Percentiles rank a stretch among this genome's conserved stretches.
Evolutionary conservation across 2,329 filamentous ascomycete genomes (phyloP).

Genomic region (Rhytidhysteron rufulum): DNA sequence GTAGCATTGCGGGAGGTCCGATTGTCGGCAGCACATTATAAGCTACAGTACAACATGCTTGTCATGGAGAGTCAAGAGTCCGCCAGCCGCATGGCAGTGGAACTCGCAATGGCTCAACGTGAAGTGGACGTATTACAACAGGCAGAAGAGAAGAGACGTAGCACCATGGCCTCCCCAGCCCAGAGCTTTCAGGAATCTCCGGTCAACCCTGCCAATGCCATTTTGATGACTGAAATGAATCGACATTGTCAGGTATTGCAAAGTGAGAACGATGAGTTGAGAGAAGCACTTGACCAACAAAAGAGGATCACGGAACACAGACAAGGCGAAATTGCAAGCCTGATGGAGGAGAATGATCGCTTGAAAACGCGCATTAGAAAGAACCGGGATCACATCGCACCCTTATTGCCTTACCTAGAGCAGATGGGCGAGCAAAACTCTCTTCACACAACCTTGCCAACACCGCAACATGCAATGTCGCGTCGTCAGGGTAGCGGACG

Average conservation of each 20-base stretch:
- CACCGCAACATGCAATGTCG: constrained; percentile 50
- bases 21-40: constrained; percentile 84
- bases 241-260: constrained; percentile 62
- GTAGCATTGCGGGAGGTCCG: constrained; percentile 62
- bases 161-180: constrained; percentile 50
- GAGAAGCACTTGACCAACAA: constrained; percentile 64
- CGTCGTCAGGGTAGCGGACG: constrained; percentile 26
- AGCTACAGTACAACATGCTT: constrained; percentile 82
- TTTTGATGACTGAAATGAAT: constrained; percentile 45
- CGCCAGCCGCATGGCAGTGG: constrained; percentile 80
- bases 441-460: constrained; percentile 56
- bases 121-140: constrained; percentile 81
- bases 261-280: constrained; percentile 61
- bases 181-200: constrained; percentile 52
- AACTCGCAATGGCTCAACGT: constrained; percentile 84
- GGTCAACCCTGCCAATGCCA: constrained; percentile 52
- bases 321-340: constrained; percentile 64
- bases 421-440: constrained; percentile 56
- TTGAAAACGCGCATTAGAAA: constrained; percentile 81
- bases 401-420: constrained; percentile 32
- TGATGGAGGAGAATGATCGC: constrained; percentile 73
- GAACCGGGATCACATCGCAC: constrained; percentile 80
- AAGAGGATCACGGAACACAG: constrained; percentile 76
- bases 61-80: constrained; percentile 81
- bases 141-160: constrained; percentile 64